Evolutionary conservation across 768 basidiomycete species (phyloP), one percentile per base, ranked within the genome.

Genomic region (Crucibulum laeve): DNA sequence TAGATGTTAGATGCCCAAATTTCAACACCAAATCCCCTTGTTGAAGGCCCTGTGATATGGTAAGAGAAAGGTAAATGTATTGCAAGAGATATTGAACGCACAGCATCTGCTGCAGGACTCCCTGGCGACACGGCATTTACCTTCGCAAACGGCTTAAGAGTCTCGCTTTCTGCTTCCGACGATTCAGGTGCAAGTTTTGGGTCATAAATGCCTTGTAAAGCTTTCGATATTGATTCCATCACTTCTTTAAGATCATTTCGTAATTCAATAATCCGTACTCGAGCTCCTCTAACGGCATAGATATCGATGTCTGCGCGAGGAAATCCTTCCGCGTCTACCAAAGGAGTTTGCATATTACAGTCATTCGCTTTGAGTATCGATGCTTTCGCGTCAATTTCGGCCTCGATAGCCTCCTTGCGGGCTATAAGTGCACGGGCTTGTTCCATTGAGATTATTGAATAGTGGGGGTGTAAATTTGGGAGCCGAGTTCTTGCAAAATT

Each of bases 281-380:
- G 76, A 10, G 91, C 88, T 38, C 68, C 67, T 18, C 90, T 73
- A 15, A 94, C 83, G 8, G 84, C 82, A 57, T 80, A 89, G 14
- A 95, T 71, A 51, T 94, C 89, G 48, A 97, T 76, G 63, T 95
- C 87, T 11, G 79, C 80, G 11, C 91, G 76, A 1, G 94, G 94
- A 62, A 91, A 97, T 5, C 95, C 95, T 41, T 96, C 88, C 1
- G 69, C 49, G 57, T 96, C 92, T 37, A 96, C 77, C 25, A 97
- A 77, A 0, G 89, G 81, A 0, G 86, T 78, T 19, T 77, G 64
- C 70, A 91, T 77, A 2, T 76, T 81, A 24, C 75, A 75, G 32
- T 73, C 64, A 54, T 90, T 86, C 39, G 73, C 67, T 53, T 71
- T 67, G 51, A 91, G 78, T 43, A 90, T 73, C 33, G 76, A 65